Evolutionary conservation across 2,329 filamentous ascomycete species (phyloP), one percentile per base, ranked within the genome.

Genomic region (Apiospora saccharicola): DNA sequence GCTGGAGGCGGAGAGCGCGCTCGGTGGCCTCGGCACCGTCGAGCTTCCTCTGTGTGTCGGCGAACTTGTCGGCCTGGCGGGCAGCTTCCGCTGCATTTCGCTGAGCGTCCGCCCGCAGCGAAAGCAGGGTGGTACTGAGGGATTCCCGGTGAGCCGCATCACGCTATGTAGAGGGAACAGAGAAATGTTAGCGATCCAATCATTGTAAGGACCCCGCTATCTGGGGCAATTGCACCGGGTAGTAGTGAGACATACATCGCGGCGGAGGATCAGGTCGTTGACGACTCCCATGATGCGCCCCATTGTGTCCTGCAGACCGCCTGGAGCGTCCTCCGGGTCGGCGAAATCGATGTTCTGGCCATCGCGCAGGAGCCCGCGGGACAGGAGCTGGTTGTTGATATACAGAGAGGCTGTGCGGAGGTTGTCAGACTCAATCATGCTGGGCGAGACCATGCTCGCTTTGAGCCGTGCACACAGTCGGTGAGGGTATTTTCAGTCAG

Each of bases 81-180:
- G 90, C 85, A 74, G 94, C 86, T 76, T 95, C 92, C 76, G 89
- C 87, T 10, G 91, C 89, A 77, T 95, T 92, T 70, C 93, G 92
- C 19, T 93, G 86, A 72, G 93, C 90, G 75, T 96, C 94, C 75
- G 90, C 89, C 73, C 94, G 93, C 16, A 98, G 84, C 34, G 87
- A 90, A 72, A 93, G 93, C 71, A 98, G 89, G 4, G 94, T 94
- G 19, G 90, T 89, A 4, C 94, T 94, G 26, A 98, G 87, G 44
- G 91, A 92, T 82, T 98, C 96, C 78, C 94, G 92, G 81, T 97
- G 93, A 75, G 96, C 93, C 74, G 95, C 93, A 82, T 98, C 96
- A 80, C 94, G 93, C 93, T 97, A 81, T 67, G 49, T 43, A 13
- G 14, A 44, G 72, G 30, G 71, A 76, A 64, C 74, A 13, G 5